Evolutionary conservation across 1,284 basidiomycete species (phyloP).

Genomic region (Leucoagaricus sp.): DNA sequence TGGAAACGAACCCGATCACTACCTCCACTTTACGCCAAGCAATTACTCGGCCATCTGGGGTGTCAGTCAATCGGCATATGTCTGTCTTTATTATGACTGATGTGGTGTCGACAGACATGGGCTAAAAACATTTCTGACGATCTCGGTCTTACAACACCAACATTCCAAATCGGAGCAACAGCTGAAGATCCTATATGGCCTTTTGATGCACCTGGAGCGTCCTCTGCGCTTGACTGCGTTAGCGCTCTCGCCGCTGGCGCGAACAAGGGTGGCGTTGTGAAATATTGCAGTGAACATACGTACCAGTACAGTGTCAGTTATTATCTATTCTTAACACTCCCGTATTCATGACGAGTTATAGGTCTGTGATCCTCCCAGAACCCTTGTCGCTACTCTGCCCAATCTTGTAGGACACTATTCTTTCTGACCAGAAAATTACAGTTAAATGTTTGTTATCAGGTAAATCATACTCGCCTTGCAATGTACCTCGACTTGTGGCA

Average conservation of each 20-base stretch:
- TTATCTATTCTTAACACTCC: background rate
- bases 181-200: constrained; percentile 54
- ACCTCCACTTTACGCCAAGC: constrained; percentile 40
- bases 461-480: constrained; percentile 51
- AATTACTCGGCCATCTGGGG: constrained; percentile 45
- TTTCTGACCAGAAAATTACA: background rate
- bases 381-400: constrained; percentile 45
- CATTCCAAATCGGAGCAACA: constrained; percentile 48
- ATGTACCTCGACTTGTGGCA: constrained; percentile 55
- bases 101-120: constrained; percentile 38
- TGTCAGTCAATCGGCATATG: constrained; percentile 35
- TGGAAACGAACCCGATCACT: constrained; percentile 56
- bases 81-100: too few species aligned
- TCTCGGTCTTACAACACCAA: constrained; percentile 36
- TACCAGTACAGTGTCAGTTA: constrained; percentile 50
- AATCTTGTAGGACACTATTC: constrained; percentile 38
- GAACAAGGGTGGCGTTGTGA: constrained; percentile 38
- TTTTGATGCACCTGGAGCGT: constrained; percentile 42
- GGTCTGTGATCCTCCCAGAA: constrained; percentile 48
- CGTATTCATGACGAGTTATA: constrained; percentile 17
- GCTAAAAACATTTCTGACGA: constrained; percentile 44
- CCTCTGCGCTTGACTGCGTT: constrained; percentile 44
- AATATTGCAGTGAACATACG: constrained; percentile 49
- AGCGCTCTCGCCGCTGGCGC: constrained; percentile 48
- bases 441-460: constrained; percentile 26